These are phyloP conservation scores for Tarenaya hassleriana DNA, from an alignment of 345 rosid genomes.

Conservation along the genomic window DNA sequence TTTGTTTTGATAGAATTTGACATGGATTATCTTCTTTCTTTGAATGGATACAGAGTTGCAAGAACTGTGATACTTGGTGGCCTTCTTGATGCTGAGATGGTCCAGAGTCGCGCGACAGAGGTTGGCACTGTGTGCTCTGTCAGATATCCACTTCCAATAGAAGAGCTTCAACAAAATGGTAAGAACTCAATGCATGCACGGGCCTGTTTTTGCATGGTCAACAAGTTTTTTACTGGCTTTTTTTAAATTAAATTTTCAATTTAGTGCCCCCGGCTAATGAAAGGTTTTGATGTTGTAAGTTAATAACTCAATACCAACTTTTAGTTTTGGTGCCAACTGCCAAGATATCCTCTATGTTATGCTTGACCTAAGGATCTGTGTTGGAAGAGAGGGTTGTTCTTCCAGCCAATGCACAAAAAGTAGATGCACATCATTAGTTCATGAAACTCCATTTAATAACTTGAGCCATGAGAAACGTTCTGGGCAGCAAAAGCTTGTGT, in stretches of 20 bases:
- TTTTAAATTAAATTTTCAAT: too few relatives aligned
- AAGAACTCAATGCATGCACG: constrained; percentile 17
- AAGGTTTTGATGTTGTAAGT: not conserved
- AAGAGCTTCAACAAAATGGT: constrained; percentile 71
- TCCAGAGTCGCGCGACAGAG: constrained; percentile 56
- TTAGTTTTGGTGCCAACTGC: not conserved
- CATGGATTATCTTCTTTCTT: not conserved
- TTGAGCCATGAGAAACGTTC: not conserved
- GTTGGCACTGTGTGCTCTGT: constrained; percentile 72
- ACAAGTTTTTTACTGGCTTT: not conserved
- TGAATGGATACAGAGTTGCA: constrained; percentile 58
- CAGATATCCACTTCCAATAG: constrained; percentile 71
- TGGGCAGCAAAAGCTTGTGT: not conserved
- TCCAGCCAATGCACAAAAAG: constrained; percentile 3
- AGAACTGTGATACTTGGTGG: constrained; percentile 91
- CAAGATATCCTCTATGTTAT: not conserved
- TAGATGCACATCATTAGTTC: not conserved
- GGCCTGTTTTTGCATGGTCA: not conserved
- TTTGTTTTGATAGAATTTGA: not conserved
- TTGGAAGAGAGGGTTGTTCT: constrained; percentile 2
- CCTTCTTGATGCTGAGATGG: constrained; percentile 58
- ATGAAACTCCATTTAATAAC: constrained; percentile 11
- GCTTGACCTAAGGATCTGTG: constrained; percentile 11
- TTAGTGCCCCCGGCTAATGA: too few relatives aligned
- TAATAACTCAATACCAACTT: too few relatives aligned